Base-by-base conservation (phyloP, 2,329 filamentous ascomycete genomes). In the Endothia cerciana region DNA sequence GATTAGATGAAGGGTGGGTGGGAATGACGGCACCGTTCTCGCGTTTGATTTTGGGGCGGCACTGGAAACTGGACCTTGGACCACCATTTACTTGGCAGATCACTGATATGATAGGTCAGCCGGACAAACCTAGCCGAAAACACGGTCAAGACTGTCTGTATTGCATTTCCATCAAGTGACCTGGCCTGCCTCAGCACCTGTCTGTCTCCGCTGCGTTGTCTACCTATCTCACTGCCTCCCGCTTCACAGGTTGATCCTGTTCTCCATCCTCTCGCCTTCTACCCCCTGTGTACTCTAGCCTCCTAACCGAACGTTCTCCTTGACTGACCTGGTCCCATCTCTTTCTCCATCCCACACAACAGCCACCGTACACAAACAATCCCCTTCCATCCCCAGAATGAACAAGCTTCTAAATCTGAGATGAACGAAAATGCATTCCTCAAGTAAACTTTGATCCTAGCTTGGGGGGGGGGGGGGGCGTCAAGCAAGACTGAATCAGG, bases 1-100 rank as follows among this genome's bases (percentile, higher is more conserved):
- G 51, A 28, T 66, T 70, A 70, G 69, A 66, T 68, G 69, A 72
- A 72, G 25, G n/a, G 28, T 57, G 33, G 73, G 57, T 41, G 22
- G 60, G 59, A 33, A 65, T 64, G 62, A 59, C 57, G 57, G 57
- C 57, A 59, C 57, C 40, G 41, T 40, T 22, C 36, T 41, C 41
- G 57, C 57, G 25, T 47, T 30, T 36, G 40, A 17, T 60, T 45
- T 38, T 45, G 57, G 40, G 41, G 57, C 41, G 45, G 45, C 25
- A 36, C 28, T 22, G 30, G 43, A 60, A 11, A 33, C 22, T 51
- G 41, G 58, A 36, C 28, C 30, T 30, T 15, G 41, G 30, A 49
- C 8, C 41, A 30, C 59, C 33, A 38, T 53, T 51, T 36, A 62
- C 60, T 55, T 62, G 49, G 47, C 47, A 53, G 36, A 62, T 51